These are phyloP conservation scores for Pichia deserticola DNA, from an alignment of 805 yeast species.

Conservation along the genomic window DNA sequence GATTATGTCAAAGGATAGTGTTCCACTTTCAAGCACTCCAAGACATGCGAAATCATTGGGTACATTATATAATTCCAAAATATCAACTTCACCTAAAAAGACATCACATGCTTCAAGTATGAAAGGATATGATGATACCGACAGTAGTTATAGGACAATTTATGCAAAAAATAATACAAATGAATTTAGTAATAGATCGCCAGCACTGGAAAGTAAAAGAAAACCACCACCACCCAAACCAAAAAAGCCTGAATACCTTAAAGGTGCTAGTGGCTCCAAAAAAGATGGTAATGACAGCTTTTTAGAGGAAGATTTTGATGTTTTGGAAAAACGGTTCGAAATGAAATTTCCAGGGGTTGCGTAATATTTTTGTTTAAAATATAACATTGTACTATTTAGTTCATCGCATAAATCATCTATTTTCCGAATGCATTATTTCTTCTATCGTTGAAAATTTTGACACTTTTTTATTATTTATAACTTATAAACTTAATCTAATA, in stretches of 20 bases:
- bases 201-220: background rate
- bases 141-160: no score
- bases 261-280: slow-evolving; percentile 1
- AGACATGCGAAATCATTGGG: background rate
- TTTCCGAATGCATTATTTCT: background rate
- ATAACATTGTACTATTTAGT: no score
- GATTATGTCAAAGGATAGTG: background rate
- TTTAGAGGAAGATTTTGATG: slow-evolving; percentile 42
- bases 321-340: slow-evolving; percentile 49
- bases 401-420: background rate
- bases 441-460: no score
- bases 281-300: slow-evolving; percentile 12
- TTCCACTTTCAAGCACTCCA: background rate
- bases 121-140: background rate
- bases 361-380: background rate
- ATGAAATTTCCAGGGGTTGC: slow-evolving; percentile 43
- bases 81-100: background rate
- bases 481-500: no score
- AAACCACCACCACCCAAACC: slow-evolving; percentile 49
- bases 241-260: slow-evolving; percentile 48
- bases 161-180: no score
- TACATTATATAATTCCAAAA: background rate
- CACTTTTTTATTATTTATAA: no score
- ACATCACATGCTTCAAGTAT: background rate
- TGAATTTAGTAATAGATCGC: background rate